Conservation (phyloP, 768 basidiomycete genomes). For the Pulveroboletus sp. region DNA sequence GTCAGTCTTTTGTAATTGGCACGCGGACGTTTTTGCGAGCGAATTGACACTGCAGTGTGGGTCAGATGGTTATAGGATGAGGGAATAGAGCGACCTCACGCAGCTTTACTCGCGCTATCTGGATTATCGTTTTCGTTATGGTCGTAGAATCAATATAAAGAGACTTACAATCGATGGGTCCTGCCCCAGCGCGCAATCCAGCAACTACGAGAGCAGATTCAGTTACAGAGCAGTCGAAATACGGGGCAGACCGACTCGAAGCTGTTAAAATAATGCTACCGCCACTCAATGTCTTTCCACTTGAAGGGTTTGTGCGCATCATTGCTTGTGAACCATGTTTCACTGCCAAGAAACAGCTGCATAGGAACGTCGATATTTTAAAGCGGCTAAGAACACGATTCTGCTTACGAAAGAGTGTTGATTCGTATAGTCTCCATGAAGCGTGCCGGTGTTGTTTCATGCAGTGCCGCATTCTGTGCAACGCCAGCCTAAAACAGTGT, state of each 20-base stretch:
- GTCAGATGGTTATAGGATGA: slow-evolving; percentile 4
- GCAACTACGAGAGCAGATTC: slow-evolving; percentile 56
- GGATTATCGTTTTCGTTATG: slow-evolving; percentile 19
- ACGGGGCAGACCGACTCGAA: slow-evolving; percentile 50
- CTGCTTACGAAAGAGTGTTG: slow-evolving; percentile 60
- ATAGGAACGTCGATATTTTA: slow-evolving; percentile 2
- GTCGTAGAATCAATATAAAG: background rate
- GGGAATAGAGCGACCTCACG: slow-evolving; percentile 47
- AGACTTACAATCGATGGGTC: slow-evolving; percentile 72
- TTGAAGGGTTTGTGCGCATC: slow-evolving; percentile 59
- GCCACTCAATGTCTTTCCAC: slow-evolving; percentile 64
- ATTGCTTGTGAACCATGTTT: slow-evolving; percentile 86
- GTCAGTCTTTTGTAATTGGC: slow-evolving; percentile 77
- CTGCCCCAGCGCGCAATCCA: slow-evolving; percentile 80
- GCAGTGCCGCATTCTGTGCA: slow-evolving; percentile 42
- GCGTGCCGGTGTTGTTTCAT: slow-evolving; percentile 54
- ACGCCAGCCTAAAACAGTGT: slow-evolving; percentile 59
- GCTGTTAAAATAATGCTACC: slow-evolving; percentile 90
- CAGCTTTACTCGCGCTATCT: slow-evolving; percentile 94
- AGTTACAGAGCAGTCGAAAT: background rate
- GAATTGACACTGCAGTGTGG: slow-evolving; percentile 67
- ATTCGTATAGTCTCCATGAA: slow-evolving; percentile 80
- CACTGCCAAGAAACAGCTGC: slow-evolving; percentile 84
- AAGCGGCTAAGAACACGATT: slow-evolving; percentile 1
- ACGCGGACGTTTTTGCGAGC: slow-evolving; percentile 78